Evolutionary conservation across 345 rosid genomes (phyloP).

Genomic region (Excoecaria agallocha): DNA sequence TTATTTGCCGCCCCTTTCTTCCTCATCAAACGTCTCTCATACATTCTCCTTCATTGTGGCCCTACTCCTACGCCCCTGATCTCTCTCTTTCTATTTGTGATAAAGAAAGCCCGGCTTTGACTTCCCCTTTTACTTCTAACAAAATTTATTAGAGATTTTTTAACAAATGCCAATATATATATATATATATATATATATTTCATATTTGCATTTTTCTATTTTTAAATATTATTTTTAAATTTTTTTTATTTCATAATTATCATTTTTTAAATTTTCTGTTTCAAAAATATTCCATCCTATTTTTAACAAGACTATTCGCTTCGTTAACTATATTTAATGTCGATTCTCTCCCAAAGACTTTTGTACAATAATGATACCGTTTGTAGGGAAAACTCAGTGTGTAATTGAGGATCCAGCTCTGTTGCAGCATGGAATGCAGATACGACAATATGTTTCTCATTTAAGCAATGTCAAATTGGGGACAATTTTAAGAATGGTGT

Average conservation of each 20-base stretch:
- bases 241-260: too few relatives aligned
- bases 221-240: too few relatives aligned
- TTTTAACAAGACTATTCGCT: too few relatives aligned
- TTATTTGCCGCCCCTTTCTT: background rate
- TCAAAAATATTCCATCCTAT: too few relatives aligned
- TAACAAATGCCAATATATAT: too few relatives aligned
- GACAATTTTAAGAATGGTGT: too few relatives aligned
- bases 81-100: background rate
- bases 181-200: too few relatives aligned
- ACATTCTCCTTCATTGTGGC: background rate
- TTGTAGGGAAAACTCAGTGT: slow-evolving; percentile 72
- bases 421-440: slow-evolving; percentile 97
- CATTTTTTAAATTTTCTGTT: too few relatives aligned
- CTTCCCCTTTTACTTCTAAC: background rate
- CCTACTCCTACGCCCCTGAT: background rate
- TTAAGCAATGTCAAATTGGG: slow-evolving; percentile 84
- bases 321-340: too few relatives aligned
- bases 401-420: slow-evolving; percentile 77
- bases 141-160: background rate
- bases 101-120: background rate
- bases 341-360: slow-evolving; percentile 76
- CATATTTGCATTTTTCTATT: too few relatives aligned
- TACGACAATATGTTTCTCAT: slow-evolving; percentile 84
- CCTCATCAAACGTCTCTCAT: background rate
- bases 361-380: slow-evolving; percentile 66